Evolutionary conservation across 768 basidiomycete genomes (phyloP).

Genomic region (Tephrocybe sp.): DNA sequence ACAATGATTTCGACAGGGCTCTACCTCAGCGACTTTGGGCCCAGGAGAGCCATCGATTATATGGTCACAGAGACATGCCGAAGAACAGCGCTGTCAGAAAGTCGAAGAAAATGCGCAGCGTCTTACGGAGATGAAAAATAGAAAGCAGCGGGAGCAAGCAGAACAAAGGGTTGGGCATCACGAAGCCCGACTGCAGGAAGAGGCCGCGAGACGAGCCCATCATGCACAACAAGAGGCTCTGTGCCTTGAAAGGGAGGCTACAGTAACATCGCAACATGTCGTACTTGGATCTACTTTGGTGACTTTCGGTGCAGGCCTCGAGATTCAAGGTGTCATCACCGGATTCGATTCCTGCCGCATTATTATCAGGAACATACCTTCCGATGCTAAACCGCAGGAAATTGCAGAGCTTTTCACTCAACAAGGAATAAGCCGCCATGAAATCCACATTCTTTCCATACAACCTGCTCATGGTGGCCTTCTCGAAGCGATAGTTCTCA

Average conservation of each 20-base stretch:
- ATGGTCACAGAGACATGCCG: too few species aligned
- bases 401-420: constrained; percentile 39
- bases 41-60: too few species aligned
- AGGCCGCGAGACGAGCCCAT: constrained; percentile 6
- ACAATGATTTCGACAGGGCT: neutral
- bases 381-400: constrained; percentile 34
- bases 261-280: constrained; percentile 37
- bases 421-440: constrained; percentile 35
- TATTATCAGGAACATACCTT: constrained; percentile 43
- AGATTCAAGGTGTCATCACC: constrained; percentile 39
- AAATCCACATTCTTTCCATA: constrained; percentile 31
- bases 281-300: constrained; percentile 46
- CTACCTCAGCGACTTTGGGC: too few species aligned
- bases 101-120: too few species aligned
- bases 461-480: constrained; percentile 23
- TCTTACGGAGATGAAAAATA: too few species aligned
- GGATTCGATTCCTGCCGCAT: constrained; percentile 54
- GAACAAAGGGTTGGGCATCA: neutral
- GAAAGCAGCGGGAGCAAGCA: neutral
- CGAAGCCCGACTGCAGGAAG: constrained; percentile 1
- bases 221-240: constrained; percentile 10
- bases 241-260: constrained; percentile 33
- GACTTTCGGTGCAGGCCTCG: constrained; percentile 47
- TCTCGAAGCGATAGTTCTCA: constrained; percentile 41
- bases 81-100: too few species aligned